These are phyloP conservation scores for Phytophthora fragariaefolia DNA, from an alignment of 352 stramenopile species.

Conservation along the genomic window DNA sequence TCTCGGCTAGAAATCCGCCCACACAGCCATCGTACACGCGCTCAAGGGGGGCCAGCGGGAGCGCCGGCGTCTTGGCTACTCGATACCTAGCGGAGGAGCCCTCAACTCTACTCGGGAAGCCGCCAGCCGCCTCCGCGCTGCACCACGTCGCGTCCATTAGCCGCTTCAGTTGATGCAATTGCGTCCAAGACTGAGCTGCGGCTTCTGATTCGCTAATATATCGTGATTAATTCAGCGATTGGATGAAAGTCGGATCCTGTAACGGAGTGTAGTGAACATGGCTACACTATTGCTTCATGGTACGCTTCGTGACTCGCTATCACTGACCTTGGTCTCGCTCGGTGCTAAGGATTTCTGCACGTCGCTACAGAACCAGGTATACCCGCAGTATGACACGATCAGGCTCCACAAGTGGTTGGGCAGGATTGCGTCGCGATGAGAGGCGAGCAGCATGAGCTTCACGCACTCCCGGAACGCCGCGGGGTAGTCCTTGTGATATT, in stretches of 20 bases:
- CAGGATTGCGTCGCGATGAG: slow-evolving; percentile 34
- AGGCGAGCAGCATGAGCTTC: slow-evolving; percentile 45
- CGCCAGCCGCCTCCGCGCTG: slow-evolving; percentile 1
- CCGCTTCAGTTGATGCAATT: neutral
- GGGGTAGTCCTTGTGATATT: slow-evolving; percentile 52
- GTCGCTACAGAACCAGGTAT: slow-evolving; percentile 47
- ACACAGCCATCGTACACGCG: slow-evolving; percentile 58
- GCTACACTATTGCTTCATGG: slow-evolving; percentile 23
- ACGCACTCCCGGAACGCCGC: slow-evolving; percentile 44
- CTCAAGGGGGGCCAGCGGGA: slow-evolving; percentile 27
- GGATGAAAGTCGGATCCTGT: slow-evolving; percentile 13
- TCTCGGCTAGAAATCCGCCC: slow-evolving; percentile 45
- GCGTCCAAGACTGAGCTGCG: neutral
- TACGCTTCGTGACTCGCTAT: neutral
- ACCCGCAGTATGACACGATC: slow-evolving; percentile 53
- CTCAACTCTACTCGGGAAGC: slow-evolving; percentile 2
- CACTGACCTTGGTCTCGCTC: slow-evolving; percentile 16
- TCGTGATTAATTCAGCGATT: slow-evolving; percentile 1
- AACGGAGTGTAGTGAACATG: slow-evolving; percentile 1
- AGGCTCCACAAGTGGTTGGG: slow-evolving; percentile 51
- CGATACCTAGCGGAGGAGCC: slow-evolving; percentile 4
- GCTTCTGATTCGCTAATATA: slow-evolving; percentile 27
- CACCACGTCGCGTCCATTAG: slow-evolving; percentile 25
- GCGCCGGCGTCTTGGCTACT: neutral
- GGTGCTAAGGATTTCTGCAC: slow-evolving; percentile 4